Base-by-base conservation (phyloP, 305 asterid genomes). In the Fraxinus sp. region DNA sequence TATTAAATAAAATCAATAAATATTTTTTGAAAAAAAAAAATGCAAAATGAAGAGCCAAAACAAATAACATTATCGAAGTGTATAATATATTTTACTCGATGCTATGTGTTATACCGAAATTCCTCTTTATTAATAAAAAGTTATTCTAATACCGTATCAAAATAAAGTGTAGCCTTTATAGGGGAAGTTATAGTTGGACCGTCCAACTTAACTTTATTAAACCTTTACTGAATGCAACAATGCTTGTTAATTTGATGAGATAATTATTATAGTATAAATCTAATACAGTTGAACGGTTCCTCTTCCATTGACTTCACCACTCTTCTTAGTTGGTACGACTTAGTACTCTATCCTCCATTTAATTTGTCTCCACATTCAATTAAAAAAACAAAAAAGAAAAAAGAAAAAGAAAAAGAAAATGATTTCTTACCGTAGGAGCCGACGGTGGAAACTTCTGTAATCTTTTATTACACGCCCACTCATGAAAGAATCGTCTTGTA, bases 241-340 rank as follows among this genome's bases (percentile, higher is more conserved):
- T 43, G 10, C 55, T n/a, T 55, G 70, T 59, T 20, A 18, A 6
- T 59, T 59, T 7, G 28, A 59, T 22, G 32, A 62, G 32, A 62
- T 18, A 1, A 20, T 7, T 62, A 62, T 18, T 62, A 0, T 57
- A n/a, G 11, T 57, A 0, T 22, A 62, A 59, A 85, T 88, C 80
- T 86, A 84, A 85, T 79, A 77, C 83, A 20, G 91, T 89, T 90
- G 96, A 89, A 87, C 94, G 90, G 94, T 88, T 89, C 93, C 91
- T 89, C 85, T 79, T 83, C 84, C 73, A 35, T 70, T 83, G 87
- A 81, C 83, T 70, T 73, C 4, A 43, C 55, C n/a, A n/a, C n/a
- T 43, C 55, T 43, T 78, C 68, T 83, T 46, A 78, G 85, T 89
- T 75, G 93, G 92, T 91, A 86, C 39, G 92, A 88, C 91, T 85